Conservation (phyloP, 1,284 basidiomycete genomes). For the Tylopilus sp. region DNA sequence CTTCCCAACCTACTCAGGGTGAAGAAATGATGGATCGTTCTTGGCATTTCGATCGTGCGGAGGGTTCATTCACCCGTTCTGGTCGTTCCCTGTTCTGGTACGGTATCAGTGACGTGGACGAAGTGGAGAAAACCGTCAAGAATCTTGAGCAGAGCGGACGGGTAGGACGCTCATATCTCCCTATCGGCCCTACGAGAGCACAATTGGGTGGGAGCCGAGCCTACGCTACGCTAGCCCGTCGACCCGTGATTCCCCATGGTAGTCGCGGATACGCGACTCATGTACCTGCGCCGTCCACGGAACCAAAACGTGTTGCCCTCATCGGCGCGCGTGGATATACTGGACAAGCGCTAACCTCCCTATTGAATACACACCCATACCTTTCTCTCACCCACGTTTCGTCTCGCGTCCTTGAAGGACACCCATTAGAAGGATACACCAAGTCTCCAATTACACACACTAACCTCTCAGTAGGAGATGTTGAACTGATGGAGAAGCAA, state of each 20-base stretch:
- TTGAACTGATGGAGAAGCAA: constrained; percentile 88
- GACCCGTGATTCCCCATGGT: constrained; percentile 54
- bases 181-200: constrained; percentile 83
- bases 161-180: constrained; percentile 90
- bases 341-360: constrained; percentile 89
- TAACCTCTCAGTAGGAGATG: constrained; percentile 82
- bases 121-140: constrained; percentile 90
- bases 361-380: constrained; percentile 89
- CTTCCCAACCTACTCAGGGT: constrained; percentile 55
- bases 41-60: constrained; percentile 99
- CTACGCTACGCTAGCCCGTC: constrained; percentile 82
- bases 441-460: constrained; percentile 84
- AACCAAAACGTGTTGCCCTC: constrained; percentile 90
- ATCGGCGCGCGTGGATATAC: constrained; percentile 98
- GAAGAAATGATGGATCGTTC: constrained; percentile 89
- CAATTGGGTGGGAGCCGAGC: constrained; percentile 53
- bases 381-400: constrained; percentile 95
- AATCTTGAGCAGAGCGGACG: constrained; percentile 89
- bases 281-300: constrained; percentile 58
- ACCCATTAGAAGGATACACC: constrained; percentile 84
- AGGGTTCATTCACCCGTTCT: constrained; percentile 96
- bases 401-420: constrained; percentile 93
- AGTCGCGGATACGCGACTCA: constrained; percentile 75
- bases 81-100: constrained; percentile 98
- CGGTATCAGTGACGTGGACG: constrained; percentile 91